Conservation (phyloP, 176 grass and related monocot genomes). For the Carex scoparia region DNA sequence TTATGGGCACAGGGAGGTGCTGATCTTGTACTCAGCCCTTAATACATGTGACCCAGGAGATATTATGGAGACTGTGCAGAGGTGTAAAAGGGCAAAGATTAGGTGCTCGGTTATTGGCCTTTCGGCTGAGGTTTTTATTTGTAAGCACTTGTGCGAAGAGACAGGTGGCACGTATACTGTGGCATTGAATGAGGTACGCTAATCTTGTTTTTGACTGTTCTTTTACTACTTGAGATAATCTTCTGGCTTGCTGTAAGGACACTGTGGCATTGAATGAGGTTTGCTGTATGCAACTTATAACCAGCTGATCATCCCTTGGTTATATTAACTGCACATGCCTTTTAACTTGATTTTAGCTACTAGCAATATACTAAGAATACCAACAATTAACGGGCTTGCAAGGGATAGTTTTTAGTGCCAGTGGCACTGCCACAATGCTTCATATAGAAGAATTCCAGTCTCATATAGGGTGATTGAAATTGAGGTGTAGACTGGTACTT, state of each 20-base stretch:
- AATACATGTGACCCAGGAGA: conserved; percentile 92
- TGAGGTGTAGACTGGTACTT: not conserved
- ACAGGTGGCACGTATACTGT: conserved; percentile 87
- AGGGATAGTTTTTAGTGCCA: not conserved
- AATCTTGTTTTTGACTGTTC: not conserved
- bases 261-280: not conserved
- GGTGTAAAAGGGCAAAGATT: conserved; percentile 81
- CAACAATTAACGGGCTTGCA: not conserved
- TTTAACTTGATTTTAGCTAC: not conserved
- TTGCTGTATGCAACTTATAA: not conserved
- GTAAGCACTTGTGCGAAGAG: conserved; percentile 87
- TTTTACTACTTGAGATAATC: not conserved
- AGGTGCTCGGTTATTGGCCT: conserved; percentile 89
- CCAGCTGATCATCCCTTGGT: not conserved
- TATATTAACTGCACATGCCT: not conserved
- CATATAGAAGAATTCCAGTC: not conserved
- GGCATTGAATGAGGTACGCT: conserved; percentile 69
- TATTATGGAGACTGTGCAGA: conserved; percentile 73
- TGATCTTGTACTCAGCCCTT: conserved; percentile 78
- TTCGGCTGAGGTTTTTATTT: conserved; percentile 91
- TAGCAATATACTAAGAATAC: not conserved
- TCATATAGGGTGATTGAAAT: not conserved
- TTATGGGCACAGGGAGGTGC: conserved; percentile 89
- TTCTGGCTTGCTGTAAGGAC: not conserved
- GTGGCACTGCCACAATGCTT: not conserved